Evolutionary conservation across 1,284 basidiomycete species (phyloP), one percentile per base, ranked within the genome.

Genomic region (Irpex lacteus): DNA sequence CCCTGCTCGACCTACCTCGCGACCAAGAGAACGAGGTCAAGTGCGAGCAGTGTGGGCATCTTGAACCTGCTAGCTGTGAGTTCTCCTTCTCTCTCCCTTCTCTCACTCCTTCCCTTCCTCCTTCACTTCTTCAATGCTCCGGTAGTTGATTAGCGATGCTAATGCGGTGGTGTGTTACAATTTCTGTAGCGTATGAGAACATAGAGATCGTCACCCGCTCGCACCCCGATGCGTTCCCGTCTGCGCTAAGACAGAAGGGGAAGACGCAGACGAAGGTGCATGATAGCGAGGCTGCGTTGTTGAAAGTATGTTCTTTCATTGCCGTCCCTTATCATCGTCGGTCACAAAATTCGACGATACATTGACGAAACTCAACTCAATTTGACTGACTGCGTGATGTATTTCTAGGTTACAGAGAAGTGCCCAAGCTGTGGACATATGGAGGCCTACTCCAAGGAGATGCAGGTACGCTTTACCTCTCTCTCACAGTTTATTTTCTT

Each of bases 221-320:
- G 1, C 92, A 96, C 67, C 91, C 95, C 0, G 92, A 95, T 66
- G 97, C 97, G 6, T 98, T 99, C 77, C 97, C 97, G 0, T 96
- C 94, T 26, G 85, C 89, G 0, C 78, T 99, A 65, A 82, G 91
- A 69, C 92, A 95, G 70, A 95, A 95, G 74, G 85, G 96, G 60
- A 96, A 96, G 73, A 97, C 95, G 0, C 92, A 94, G 77, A 96
- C 94, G 26, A 91, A 93, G 72, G 79, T 85, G 37, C 90, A 94
- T 68, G 90, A 91, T 56, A 85, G 85, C 44, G 89, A 88, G 21
- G 91, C 92, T 66, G 84, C 87, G 47, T 85, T 92, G 71, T 88
- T 85, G 64, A 85, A 86, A 83, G 94, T 91, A 67, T 65, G 82
- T 68, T n/a, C n/a, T n/a, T n/a, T n/a, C n/a, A n/a, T n/a, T n/a